A percentile compares a stretch with the other conserved stretches of the same genome.
Evolutionary conservation across 768 basidiomycete species (phyloP).

Genomic region (Rhodosporidiobolus odoratus): DNA sequence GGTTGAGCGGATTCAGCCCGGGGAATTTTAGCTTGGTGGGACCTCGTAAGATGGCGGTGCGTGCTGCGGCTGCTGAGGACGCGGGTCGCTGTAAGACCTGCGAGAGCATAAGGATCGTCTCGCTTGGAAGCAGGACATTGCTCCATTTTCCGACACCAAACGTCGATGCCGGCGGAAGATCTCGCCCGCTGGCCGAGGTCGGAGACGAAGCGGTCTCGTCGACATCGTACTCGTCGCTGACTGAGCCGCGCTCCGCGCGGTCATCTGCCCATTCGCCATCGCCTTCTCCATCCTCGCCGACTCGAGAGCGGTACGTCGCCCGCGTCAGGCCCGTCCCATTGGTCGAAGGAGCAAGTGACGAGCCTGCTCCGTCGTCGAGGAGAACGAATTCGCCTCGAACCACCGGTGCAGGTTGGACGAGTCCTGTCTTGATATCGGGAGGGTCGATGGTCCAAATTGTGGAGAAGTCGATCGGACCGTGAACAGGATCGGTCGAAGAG

Average conservation of each 20-base stretch:
- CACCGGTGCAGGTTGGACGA: constrained; percentile 28
- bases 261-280: constrained; percentile 5
- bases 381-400: constrained; percentile 29
- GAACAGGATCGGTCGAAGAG: constrained; percentile 7
- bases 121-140: constrained; percentile 30
- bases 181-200: constrained; percentile 12
- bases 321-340: not conserved
- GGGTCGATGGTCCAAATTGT: constrained; percentile 39
- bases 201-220: constrained; percentile 12
- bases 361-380: constrained; percentile 5
- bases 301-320: too few relatives aligned
- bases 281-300: constrained; percentile 2
- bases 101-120: constrained; percentile 34
- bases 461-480: constrained; percentile 35
- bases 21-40: constrained; percentile 16
- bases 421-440: constrained; percentile 38
- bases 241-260: not conserved
- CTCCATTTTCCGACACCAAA: constrained; percentile 17
- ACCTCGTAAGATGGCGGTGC: constrained; percentile 11
- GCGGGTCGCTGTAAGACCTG: constrained; percentile 20
- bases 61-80: constrained; percentile 4
- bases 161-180: constrained; percentile 1
- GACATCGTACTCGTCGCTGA: constrained; percentile 2
- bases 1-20: constrained; percentile 14
- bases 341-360: not conserved